Evolutionary conservation across 805 yeast species (phyloP).

Genomic region (Sugiyamaella mastotermitis): DNA sequence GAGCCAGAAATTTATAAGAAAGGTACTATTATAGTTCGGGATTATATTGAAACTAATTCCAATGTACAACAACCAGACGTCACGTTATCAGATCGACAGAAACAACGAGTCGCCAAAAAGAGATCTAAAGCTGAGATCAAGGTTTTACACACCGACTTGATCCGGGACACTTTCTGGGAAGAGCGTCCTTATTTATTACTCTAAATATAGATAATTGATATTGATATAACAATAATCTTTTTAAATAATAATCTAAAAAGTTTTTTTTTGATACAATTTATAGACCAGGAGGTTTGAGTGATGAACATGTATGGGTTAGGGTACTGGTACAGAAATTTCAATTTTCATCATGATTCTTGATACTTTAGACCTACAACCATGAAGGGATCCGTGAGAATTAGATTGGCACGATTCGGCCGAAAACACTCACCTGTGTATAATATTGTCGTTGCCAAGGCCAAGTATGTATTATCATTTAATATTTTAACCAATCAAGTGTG

Average conservation of each 20-base stretch:
- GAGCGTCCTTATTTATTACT: constrained; percentile 34
- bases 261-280: no score
- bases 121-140: constrained; percentile 42
- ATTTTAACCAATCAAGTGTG: neutral
- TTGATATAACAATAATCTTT: no score
- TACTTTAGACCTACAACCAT: constrained; percentile 23
- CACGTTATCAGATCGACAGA: constrained; percentile 39
- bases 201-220: neutral
- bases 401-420: constrained; percentile 91
- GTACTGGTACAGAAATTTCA: no score
- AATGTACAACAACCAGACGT: constrained; percentile 7
- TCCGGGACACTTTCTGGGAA: constrained; percentile 60
- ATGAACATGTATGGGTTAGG: no score
- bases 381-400: constrained; percentile 76
- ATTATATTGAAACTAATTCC: constrained; percentile 25
- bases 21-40: constrained; percentile 64
- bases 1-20: constrained; percentile 85
- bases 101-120: constrained; percentile 43
- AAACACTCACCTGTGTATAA: constrained; percentile 82
- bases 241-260: no score
- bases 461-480: constrained; percentile 20
- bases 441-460: constrained; percentile 77
- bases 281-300: no score
- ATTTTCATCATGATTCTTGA: no score
- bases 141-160: constrained; percentile 52